These are phyloP conservation scores for Quercus glauca DNA, from an alignment of 306 rosid genomes.

Conservation along the genomic window DNA sequence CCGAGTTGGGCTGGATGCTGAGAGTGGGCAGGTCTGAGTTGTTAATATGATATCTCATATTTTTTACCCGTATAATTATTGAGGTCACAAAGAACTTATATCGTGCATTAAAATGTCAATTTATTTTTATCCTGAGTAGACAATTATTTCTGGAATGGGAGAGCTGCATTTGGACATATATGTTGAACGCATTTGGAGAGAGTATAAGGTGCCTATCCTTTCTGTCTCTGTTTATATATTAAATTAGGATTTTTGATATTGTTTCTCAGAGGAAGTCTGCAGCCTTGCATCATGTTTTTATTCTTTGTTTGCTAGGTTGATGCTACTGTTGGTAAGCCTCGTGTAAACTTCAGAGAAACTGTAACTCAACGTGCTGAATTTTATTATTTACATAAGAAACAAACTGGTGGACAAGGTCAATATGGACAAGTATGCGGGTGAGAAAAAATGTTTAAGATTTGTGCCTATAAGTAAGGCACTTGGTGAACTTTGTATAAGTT, in stretches of 20 bases:
- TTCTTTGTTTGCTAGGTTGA: constrained; percentile 61
- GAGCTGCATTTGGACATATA: constrained; percentile 96
- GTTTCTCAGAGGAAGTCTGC: constrained; percentile 17
- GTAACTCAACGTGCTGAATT: constrained; percentile 88
- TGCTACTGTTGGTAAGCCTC: constrained; percentile 96
- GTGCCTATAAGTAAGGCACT: neutral
- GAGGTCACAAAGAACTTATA: constrained; percentile 1
- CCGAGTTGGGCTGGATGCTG: constrained; percentile 96
- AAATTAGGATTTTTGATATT: constrained; percentile 2
- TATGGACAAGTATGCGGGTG: constrained; percentile 98
- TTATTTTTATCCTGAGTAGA: constrained; percentile 41
- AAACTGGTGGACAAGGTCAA: constrained; percentile 97
- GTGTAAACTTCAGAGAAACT: constrained; percentile 98
- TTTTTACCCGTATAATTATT: neutral
- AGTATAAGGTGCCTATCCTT: constrained; percentile 64
- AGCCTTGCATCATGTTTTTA: constrained; percentile 7
- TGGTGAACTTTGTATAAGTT: too few species aligned
- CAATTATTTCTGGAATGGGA: constrained; percentile 99
- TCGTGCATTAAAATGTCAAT: constrained; percentile 17
- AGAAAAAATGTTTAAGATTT: constrained; percentile 23
- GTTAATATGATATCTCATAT: neutral
- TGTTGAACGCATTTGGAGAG: constrained; percentile 93
- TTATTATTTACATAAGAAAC: constrained; percentile 97
- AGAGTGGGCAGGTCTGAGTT: constrained; percentile 88
- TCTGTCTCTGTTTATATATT: neutral